Conservation (phyloP, 768 basidiomycete species). For the Leccinum olivaceopallidum region DNA sequence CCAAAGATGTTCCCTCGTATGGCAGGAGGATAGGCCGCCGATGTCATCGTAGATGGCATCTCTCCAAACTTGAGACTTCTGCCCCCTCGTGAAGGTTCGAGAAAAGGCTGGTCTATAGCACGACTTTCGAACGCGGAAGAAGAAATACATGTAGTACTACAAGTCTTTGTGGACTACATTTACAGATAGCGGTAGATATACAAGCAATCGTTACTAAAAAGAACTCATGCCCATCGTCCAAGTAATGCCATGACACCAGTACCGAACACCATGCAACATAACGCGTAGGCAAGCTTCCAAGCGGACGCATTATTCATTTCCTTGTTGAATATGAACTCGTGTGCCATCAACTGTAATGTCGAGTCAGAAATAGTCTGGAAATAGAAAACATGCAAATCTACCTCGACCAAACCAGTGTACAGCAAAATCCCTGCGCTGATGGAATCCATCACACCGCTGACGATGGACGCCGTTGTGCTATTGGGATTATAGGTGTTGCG, state of each 20-base stretch:
- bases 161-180: neutral
- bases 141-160: neutral
- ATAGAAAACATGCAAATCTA: constrained; percentile 20
- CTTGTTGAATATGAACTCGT: constrained; percentile 91
- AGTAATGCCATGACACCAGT: constrained; percentile 89
- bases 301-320: constrained; percentile 77
- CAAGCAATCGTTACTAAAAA: neutral
- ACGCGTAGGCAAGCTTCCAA: constrained; percentile 65
- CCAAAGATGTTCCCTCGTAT: no score
- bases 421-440: constrained; percentile 85
- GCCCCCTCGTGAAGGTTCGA: no score
- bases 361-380: constrained; percentile 4
- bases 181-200: neutral
- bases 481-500: constrained; percentile 80
- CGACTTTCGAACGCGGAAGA: neutral
- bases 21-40: no score
- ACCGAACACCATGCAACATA: constrained; percentile 79
- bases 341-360: constrained; percentile 73
- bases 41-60: no score
- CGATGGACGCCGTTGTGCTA: constrained; percentile 72
- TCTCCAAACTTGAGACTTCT: no score
- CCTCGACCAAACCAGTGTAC: constrained; percentile 87
- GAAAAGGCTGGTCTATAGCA: no score
- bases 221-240: constrained; percentile 78
- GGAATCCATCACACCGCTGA: constrained; percentile 84